Percentiles rank a stretch among this genome's conserved stretches.
Evolutionary conservation across 495 filamentous ascomycete species (phyloP).

Genomic region (Neurospora sp.): DNA sequence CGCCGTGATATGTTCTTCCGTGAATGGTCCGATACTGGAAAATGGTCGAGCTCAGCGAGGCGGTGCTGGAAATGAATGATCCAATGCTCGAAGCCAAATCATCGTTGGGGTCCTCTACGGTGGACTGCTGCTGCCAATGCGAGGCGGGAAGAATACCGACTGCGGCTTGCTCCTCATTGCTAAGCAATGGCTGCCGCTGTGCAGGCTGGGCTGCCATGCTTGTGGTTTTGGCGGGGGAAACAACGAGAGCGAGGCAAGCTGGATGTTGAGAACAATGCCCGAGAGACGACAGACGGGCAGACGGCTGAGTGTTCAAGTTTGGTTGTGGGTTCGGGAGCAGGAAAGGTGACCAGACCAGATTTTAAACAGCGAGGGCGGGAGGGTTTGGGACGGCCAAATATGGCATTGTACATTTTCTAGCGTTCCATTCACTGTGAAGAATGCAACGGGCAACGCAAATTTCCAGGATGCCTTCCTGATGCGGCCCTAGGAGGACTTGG

Average conservation of each 20-base stretch:
- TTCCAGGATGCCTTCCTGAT: neutral
- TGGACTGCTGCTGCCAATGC: neutral
- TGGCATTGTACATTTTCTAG: neutral
- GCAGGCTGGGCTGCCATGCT: neutral
- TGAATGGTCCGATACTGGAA: constrained; percentile 19
- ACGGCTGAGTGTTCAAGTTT: neutral
- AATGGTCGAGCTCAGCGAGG: constrained; percentile 23
- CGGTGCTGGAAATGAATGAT: constrained; percentile 6
- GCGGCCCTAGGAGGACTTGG: neutral
- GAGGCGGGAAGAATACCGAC: neutral
- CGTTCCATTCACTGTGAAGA: neutral
- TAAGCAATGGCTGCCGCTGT: neutral
- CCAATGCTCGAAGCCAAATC: neutral
- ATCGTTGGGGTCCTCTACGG: neutral
- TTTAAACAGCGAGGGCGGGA: neutral
- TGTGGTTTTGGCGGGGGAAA: neutral
- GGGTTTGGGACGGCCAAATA: neutral
- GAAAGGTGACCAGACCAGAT: neutral
- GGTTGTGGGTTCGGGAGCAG: neutral
- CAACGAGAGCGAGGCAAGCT: neutral
- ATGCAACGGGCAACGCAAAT: neutral
- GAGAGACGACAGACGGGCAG: neutral
- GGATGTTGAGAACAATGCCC: neutral
- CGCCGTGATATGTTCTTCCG: constrained; percentile 19
- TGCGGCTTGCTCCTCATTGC: neutral